A percentile compares a stretch with the other conserved stretches of the same genome.
Conservation (phyloP, 306 rosid genomes). For the Ormosia emarginata region DNA sequence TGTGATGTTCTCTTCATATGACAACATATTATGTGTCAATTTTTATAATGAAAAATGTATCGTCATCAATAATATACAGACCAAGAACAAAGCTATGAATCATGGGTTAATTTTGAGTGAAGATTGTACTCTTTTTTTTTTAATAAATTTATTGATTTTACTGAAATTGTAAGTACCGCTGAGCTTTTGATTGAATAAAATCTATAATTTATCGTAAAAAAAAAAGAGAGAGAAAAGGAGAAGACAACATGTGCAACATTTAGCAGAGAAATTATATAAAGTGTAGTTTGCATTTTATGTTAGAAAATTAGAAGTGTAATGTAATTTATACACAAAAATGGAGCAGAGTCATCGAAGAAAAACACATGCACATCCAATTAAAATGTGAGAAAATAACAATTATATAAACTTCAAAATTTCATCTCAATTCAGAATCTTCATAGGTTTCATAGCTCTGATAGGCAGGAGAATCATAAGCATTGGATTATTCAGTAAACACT, state of each 20-base stretch:
- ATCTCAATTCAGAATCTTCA: constrained; percentile 35
- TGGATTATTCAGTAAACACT: constrained; percentile 9
- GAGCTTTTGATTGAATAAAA: no score
- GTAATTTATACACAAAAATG: not conserved
- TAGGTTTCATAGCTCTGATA: constrained; percentile 21
- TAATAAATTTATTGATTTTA: no score
- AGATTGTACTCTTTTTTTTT: no score
- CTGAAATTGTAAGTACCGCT: no score
- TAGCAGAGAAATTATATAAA: not conserved
- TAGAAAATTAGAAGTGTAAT: not conserved
- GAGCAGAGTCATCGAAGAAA: not conserved
- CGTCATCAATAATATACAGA: no score
- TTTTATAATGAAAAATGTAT: no score
- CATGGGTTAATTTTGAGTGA: no score
- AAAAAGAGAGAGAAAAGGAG: no score
- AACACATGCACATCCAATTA: constrained; percentile 9
- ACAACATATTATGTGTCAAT: no score
- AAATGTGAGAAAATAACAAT: not conserved
- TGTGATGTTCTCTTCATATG: no score
- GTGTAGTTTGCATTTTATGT: not conserved
- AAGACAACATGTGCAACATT: not conserved
- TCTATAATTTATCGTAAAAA: no score
- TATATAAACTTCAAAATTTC: constrained; percentile 7
- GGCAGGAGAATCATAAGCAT: constrained; percentile 16
- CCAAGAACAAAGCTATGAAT: no score